Conservation (phyloP, 2,329 filamentous ascomycete species). For the Penicillium digitatum region DNA sequence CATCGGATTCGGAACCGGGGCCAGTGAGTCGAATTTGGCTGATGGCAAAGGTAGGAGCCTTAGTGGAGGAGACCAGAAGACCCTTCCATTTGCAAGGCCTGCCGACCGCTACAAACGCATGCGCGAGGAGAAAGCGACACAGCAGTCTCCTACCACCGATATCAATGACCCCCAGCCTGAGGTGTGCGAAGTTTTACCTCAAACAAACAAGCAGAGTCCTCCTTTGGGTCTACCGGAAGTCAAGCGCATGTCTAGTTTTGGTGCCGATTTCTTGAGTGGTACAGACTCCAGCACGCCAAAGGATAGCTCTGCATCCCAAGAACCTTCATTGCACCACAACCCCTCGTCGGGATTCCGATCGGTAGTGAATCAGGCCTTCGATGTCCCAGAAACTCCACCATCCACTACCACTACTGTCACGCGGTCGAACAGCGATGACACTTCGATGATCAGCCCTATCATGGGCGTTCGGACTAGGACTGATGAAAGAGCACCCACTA, state of each 20-base stretch:
- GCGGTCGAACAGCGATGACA: conserved; percentile 61
- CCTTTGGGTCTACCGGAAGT: conserved; percentile 40
- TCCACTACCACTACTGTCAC: conserved; percentile 53
- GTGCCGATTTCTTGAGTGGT: conserved; percentile 25
- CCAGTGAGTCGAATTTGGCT: conserved; percentile 15
- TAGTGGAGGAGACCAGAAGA: conserved; percentile 39
- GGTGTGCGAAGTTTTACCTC: not conserved
- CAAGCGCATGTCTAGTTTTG: conserved; percentile 41
- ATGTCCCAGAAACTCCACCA: conserved; percentile 52
- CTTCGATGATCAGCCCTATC: conserved; percentile 62
- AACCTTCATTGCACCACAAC: conserved; percentile 47
- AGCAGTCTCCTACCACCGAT: not conserved
- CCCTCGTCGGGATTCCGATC: conserved; percentile 55
- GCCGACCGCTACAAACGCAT: conserved; percentile 73
- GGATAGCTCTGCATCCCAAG: conserved; percentile 11
- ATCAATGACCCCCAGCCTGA: not conserved
- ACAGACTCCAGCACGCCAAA: conserved; percentile 14
- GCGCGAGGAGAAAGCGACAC: conserved; percentile 56
- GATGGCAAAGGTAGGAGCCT: conserved; percentile 27
- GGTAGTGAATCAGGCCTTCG: conserved; percentile 63
- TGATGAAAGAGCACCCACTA: conserved; percentile 49
- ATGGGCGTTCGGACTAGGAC: conserved; percentile 46
- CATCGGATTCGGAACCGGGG: conserved; percentile 7
- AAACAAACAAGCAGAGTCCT: conserved; percentile 15
- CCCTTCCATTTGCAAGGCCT: conserved; percentile 64